Conservation (phyloP, 495 filamentous ascomycete genomes). For the Trichoderma gamsii region DNA sequence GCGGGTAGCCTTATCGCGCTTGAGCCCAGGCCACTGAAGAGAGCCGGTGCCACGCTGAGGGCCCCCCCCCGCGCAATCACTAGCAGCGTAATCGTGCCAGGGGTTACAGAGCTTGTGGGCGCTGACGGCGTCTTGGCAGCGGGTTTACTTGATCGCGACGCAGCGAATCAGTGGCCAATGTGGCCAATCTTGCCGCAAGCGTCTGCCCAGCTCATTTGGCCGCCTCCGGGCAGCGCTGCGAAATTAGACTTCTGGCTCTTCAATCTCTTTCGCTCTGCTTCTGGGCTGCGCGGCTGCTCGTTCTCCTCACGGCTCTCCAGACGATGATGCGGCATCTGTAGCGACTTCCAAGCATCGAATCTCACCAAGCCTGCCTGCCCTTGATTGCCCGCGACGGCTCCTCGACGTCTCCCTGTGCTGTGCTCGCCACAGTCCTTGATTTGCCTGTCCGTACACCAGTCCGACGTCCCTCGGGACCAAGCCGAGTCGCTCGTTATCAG, state of each 20-base stretch:
- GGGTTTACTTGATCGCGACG: background rate
- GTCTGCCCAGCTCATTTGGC: slow-evolving; percentile 2
- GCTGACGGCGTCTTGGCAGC: background rate
- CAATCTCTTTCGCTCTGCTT: background rate
- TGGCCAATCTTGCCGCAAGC: slow-evolving; percentile 9
- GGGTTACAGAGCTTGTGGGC: slow-evolving; percentile 1
- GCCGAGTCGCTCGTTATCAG: slow-evolving; percentile 2
- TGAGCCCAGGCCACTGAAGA: background rate
- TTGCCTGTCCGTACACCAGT: background rate
- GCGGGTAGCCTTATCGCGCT: slow-evolving; percentile 13
- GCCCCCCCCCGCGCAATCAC: slow-evolving; percentile 2
- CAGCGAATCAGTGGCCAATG: slow-evolving; percentile 5
- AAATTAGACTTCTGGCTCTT: slow-evolving; percentile 3
- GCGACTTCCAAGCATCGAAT: background rate
- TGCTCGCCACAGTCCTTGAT: background rate
- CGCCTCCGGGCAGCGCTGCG: background rate
- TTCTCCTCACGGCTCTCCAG: background rate
- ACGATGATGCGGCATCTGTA: background rate
- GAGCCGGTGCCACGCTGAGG: background rate
- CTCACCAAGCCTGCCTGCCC: background rate
- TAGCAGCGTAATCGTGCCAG: slow-evolving; percentile 8
- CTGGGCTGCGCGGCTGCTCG: background rate
- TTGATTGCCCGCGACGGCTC: background rate
- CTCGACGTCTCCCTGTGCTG: background rate
- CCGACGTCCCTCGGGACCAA: background rate